Base-by-base conservation (phyloP, 1,284 basidiomycete species). In the Ustilago shanxiensis region DNA sequence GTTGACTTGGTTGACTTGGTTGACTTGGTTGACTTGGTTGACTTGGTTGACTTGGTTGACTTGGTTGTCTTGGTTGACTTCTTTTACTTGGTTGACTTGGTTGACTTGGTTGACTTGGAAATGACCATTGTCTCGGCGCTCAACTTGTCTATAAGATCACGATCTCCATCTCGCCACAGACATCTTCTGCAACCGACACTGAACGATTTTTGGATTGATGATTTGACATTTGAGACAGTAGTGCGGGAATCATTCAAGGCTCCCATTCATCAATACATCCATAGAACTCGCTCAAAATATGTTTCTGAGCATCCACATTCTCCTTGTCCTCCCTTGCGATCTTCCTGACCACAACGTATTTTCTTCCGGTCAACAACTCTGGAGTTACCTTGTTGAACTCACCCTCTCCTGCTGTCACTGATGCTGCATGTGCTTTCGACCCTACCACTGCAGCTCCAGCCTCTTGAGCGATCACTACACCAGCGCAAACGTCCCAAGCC, bases 391-490 rank as follows among this genome's bases (percentile, higher is more conserved):
- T 5, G 62, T 88, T 66, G 86, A 87, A 87, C 37, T 87, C 86
- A 87, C 89, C 13, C 16, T 9, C 75, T 3, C 88, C 87, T n/a
- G n/a, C 24, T 14, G 90, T 90, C 16, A 52, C 81, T 57, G 70
- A 64, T 57, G 20, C 77, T 24, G 78, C 82, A 75, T 71, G 81
- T 22, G 16, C 55, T 60, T 69, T 70, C 26, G 60, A 77, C 66
- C 64, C 76, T 18, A 79, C 75, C 9, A 69, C 83, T 51, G 58
- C 73, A 16, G 53, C 80, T 31, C 67, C 83, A 56, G 95, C 93
- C 86, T 98, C 96, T 72, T 93, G 89, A 0, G 93, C 93, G 75
- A 99, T 95, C 72, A 95, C 91, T n/a, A 94, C 91, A 0, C 95
- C 95, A 0, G 96, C 92, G 88, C 91, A 85, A 1, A 81, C 87